phyloP scores from a whole-genome alignment of 352 stramenopile species.

The Phytophthora macrochlamydospora region DNA sequence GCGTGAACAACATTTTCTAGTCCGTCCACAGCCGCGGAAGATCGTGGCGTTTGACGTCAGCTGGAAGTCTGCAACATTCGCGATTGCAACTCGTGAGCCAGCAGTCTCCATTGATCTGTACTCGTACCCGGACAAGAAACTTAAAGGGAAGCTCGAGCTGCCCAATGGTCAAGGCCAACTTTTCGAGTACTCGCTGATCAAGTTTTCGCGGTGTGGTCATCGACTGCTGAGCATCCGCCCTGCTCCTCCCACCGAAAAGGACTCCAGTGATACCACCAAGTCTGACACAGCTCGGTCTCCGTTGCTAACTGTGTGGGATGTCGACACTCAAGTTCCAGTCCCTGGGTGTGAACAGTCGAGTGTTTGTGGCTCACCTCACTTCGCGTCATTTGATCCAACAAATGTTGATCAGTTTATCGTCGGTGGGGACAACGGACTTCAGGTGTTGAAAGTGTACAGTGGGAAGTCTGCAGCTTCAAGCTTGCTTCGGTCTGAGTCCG shows the following conservation, averaged over 20 bases:
- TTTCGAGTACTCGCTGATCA: slow-evolving; percentile 70
- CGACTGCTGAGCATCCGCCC: slow-evolving; percentile 58
- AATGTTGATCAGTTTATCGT: slow-evolving; percentile 68
- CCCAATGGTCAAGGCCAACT: slow-evolving; percentile 7
- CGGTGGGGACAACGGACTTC: slow-evolving; percentile 61
- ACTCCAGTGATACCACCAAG: not conserved
- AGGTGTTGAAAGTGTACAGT: slow-evolving; percentile 76
- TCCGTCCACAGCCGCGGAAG: slow-evolving; percentile 53
- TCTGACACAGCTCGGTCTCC: slow-evolving; percentile 3
- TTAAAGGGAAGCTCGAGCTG: slow-evolving; percentile 50
- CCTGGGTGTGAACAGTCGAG: slow-evolving; percentile 41
- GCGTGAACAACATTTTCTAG: slow-evolving; percentile 68
- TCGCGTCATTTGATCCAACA: slow-evolving; percentile 75
- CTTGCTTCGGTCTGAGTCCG: slow-evolving; percentile 35
- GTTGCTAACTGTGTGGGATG: slow-evolving; percentile 68
- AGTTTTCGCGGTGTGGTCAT: slow-evolving; percentile 72
- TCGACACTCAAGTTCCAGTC: slow-evolving; percentile 53
- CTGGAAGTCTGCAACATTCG: slow-evolving; percentile 59
- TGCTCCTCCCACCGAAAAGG: not conserved
- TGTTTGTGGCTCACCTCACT: slow-evolving; percentile 26
- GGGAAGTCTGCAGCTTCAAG: slow-evolving; percentile 29
- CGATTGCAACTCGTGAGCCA: slow-evolving; percentile 56
- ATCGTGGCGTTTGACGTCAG: slow-evolving; percentile 74
- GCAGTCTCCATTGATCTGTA: slow-evolving; percentile 66
- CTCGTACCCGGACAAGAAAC: slow-evolving; percentile 82